Evolutionary conservation across 805 yeast species (phyloP).

Genomic region (Candida golubevii): DNA sequence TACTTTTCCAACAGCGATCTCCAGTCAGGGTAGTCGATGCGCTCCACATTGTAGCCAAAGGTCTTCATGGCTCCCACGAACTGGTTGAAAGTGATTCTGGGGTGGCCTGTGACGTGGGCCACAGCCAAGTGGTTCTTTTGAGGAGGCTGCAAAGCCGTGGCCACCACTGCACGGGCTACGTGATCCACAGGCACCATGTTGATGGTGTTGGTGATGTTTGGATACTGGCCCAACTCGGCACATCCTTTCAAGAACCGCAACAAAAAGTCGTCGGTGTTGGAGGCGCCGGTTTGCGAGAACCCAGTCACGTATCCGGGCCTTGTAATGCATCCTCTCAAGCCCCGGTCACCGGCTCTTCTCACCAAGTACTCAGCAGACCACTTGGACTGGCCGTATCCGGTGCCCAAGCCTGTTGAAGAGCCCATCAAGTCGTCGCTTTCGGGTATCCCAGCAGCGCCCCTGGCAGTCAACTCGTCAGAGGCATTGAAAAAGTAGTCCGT

Average conservation of each 20-base stretch:
- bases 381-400: slow-evolving; percentile 96
- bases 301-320: slow-evolving; percentile 98
- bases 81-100: slow-evolving; percentile 76
- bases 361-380: slow-evolving; percentile 95
- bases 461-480: slow-evolving; percentile 63
- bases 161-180: slow-evolving; percentile 86
- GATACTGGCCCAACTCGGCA: slow-evolving; percentile 78
- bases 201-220: slow-evolving; percentile 81
- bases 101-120: slow-evolving; percentile 97
- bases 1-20: slow-evolving; percentile 66
- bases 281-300: slow-evolving; percentile 73
- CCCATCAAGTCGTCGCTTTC: slow-evolving; percentile 85
- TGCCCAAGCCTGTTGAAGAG: slow-evolving; percentile 74
- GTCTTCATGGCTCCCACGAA: slow-evolving; percentile 60
- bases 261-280: slow-evolving; percentile 95
- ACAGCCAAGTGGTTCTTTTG: slow-evolving; percentile 52
- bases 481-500: slow-evolving; percentile 73
- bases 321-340: slow-evolving; percentile 82
- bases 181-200: slow-evolving; percentile 99
- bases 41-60: slow-evolving; percentile 69
- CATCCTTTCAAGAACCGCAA: slow-evolving; percentile 93
- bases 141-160: slow-evolving; percentile 79
- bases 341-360: slow-evolving; percentile 82
- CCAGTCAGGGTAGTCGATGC: slow-evolving; percentile 75
- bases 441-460: slow-evolving; percentile 67